These are phyloP conservation scores for Psilocybe mexicana DNA, from an alignment of 1,284 basidiomycete genomes.

Conservation along the genomic window DNA sequence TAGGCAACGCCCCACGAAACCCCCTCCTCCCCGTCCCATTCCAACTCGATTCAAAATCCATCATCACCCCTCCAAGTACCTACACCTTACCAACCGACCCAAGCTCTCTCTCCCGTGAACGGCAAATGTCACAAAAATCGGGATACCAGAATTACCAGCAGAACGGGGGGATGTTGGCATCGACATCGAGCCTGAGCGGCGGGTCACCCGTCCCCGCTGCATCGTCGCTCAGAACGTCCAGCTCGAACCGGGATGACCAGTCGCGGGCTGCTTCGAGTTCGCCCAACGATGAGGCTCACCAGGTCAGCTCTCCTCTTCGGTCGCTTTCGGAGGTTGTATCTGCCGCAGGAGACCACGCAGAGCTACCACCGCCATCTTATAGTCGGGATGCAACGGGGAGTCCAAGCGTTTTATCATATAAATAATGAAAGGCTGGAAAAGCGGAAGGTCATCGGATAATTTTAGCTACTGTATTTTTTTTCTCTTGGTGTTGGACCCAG, in stretches of 20 bases:
- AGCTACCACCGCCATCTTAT: slow-evolving; percentile 10
- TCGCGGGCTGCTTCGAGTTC: neutral
- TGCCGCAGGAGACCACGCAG: neutral
- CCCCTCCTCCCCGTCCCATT: neutral
- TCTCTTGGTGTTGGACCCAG: no score
- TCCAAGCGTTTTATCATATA: neutral
- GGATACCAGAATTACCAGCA: slow-evolving; percentile 1
- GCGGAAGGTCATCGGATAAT: neutral
- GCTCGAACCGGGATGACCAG: neutral
- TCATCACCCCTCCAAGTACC: neutral
- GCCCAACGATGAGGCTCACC: neutral
- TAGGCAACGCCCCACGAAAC: neutral
- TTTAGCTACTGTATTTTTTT: no score
- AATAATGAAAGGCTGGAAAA: neutral
- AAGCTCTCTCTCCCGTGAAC: neutral
- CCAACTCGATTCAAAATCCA: neutral
- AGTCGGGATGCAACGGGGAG: neutral
- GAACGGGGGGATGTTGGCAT: neutral
- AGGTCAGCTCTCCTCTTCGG: neutral
- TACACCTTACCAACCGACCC: neutral
- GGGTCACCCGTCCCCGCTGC: neutral
- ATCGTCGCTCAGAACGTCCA: neutral
- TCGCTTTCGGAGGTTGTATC: neutral
- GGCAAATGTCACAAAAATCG: neutral
- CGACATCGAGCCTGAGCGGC: neutral